Percentiles rank a stretch among this genome's conserved stretches.
phyloP scores from a whole-genome alignment of 345 rosid genomes.

The Camelina laxa region DNA sequence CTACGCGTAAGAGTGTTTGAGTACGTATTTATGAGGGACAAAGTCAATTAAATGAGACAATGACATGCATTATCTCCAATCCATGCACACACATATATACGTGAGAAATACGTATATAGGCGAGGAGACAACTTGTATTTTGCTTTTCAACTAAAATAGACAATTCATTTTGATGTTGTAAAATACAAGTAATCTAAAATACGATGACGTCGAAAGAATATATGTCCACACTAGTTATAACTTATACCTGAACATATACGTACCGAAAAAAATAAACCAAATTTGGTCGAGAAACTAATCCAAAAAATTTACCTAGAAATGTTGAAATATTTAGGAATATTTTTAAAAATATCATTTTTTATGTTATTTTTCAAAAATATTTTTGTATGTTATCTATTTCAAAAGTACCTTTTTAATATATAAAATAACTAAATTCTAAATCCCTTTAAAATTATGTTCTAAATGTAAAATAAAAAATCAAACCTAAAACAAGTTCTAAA shows the following conservation, averaged over 20 bases:
- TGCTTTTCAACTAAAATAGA: background rate
- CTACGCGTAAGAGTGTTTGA: background rate
- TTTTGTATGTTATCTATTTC: too few species aligned
- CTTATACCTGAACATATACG: background rate
- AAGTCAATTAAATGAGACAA: conserved; percentile 9
- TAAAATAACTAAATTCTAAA: too few species aligned
- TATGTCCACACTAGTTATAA: background rate
- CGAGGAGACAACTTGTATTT: background rate
- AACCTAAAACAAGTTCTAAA: too few species aligned
- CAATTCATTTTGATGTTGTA: background rate
- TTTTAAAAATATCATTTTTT: too few species aligned
- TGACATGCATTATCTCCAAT: conserved; percentile 13
- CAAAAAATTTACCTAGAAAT: background rate
- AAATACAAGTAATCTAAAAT: background rate
- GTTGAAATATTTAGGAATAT: too few species aligned
- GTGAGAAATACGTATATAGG: background rate
- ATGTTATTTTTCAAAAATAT: too few species aligned
- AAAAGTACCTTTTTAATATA: too few species aligned
- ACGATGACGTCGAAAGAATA: background rate
- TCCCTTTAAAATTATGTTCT: too few species aligned
- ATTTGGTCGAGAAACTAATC: background rate
- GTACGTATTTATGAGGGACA: background rate
- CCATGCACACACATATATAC: background rate
- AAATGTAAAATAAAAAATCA: too few species aligned
- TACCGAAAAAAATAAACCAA: background rate